Conservation (phyloP, 1,139 yeast species). For the Yamadazyma triangularis region DNA sequence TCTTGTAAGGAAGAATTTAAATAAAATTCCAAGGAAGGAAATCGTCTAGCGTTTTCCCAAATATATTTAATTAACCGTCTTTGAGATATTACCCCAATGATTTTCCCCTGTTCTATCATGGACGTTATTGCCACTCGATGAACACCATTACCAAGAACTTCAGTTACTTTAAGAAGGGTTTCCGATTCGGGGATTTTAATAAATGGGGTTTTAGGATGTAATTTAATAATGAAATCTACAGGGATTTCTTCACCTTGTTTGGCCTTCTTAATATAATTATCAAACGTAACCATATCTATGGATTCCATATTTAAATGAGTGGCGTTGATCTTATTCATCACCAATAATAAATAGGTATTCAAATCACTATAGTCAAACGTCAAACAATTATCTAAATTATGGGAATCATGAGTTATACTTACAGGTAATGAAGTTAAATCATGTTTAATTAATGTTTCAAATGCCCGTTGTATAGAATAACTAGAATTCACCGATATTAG, state of each 20-base stretch:
- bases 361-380: constrained; percentile 92
- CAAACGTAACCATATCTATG: constrained; percentile 19
- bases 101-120: constrained; percentile 30
- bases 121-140: constrained; percentile 85
- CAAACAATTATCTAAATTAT: constrained; percentile 56
- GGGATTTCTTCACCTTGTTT: constrained; percentile 71
- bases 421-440: constrained; percentile 87
- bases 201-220: constrained; percentile 86
- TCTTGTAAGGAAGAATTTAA: constrained; percentile 64
- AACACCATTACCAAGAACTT: constrained; percentile 84
- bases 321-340: constrained; percentile 59
- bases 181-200: constrained; percentile 68
- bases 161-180: constrained; percentile 68
- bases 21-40: constrained; percentile 72
- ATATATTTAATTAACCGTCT: constrained; percentile 75
- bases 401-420: constrained; percentile 30
- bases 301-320: constrained; percentile 29
- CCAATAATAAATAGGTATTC: constrained; percentile 74
- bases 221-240: constrained; percentile 68
- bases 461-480: constrained; percentile 80
- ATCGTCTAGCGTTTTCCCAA: constrained; percentile 89
- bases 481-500: constrained; percentile 60
- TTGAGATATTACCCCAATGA: constrained; percentile 83
- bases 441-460: constrained; percentile 66
- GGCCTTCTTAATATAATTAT: constrained; percentile 31